Conservation (phyloP, 2,329 filamentous ascomycete species). For the Sporothrix humicola region DNA sequence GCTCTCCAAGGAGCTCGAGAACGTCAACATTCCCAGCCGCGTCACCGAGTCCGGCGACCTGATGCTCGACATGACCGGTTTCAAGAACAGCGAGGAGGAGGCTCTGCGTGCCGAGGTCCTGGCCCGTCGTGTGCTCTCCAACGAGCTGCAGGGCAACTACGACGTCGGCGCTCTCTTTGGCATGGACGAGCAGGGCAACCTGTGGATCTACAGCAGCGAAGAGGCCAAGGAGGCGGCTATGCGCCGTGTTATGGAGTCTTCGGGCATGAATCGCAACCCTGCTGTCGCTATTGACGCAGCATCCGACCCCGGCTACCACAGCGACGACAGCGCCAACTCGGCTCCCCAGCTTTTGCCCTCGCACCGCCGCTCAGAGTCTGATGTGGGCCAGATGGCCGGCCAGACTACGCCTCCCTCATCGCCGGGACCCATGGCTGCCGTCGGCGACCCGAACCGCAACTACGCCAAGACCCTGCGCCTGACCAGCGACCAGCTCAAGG, state of each 20-base stretch:
- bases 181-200: slow-evolving; percentile 91
- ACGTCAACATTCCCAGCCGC: slow-evolving; percentile 88
- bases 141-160: slow-evolving; percentile 92
- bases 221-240: slow-evolving; percentile 90
- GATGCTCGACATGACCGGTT: slow-evolving; percentile 97
- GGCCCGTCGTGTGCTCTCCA: slow-evolving; percentile 86
- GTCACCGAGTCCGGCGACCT: slow-evolving; percentile 93
- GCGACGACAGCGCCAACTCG: slow-evolving; percentile 74
- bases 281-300: slow-evolving; percentile 75
- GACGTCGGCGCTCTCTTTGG: slow-evolving; percentile 95
- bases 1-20: slow-evolving; percentile 84
- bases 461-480: slow-evolving; percentile 96
- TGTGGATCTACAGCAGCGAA: slow-evolving; percentile 99
- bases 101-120: slow-evolving; percentile 90
- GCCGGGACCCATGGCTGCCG: slow-evolving; percentile 61
- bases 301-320: slow-evolving; percentile 94
- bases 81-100: slow-evolving; percentile 93
- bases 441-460: slow-evolving; percentile 77
- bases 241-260: slow-evolving; percentile 63
- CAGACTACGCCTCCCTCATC: slow-evolving; percentile 73
- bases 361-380: slow-evolving; percentile 72
- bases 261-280: slow-evolving; percentile 55
- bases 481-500: slow-evolving; percentile 93
- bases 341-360: slow-evolving; percentile 45
- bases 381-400: slow-evolving; percentile 56